Percentiles rank a stretch among this genome's conserved stretches.
phyloP scores from a whole-genome alignment of 2,329 filamentous ascomycete genomes.

The Fusarium subtropicale region DNA sequence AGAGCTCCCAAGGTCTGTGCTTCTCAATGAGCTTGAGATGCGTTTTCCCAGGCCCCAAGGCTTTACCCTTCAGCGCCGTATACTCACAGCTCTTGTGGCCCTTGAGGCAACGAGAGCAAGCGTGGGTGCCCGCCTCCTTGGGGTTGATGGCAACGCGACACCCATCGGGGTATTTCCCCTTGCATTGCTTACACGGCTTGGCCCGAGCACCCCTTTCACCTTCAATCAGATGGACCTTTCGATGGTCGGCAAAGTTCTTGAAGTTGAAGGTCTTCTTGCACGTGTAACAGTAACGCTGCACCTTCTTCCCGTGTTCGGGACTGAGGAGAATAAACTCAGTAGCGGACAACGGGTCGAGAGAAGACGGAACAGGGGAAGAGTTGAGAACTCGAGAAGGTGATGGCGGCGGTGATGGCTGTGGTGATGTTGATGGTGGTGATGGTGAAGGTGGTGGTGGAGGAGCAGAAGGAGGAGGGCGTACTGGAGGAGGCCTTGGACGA shows the following conservation, averaged over 20 bases:
- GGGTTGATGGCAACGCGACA: background rate
- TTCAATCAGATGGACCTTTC: background rate
- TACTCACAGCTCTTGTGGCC: background rate
- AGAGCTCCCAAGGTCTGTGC: too few species aligned
- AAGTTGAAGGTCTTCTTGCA: background rate
- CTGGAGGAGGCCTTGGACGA: background rate
- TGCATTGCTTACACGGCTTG: background rate
- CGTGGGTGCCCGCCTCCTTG: background rate
- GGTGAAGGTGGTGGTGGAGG: background rate
- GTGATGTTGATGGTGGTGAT: too few species aligned
- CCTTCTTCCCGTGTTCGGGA: background rate
- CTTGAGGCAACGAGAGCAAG: background rate
- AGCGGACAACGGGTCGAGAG: too few species aligned
- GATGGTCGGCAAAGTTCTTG: constrained; percentile 4
- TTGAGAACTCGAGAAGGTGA: too few species aligned
- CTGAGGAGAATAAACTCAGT: too few species aligned
- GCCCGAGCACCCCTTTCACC: background rate
- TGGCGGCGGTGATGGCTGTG: too few species aligned
- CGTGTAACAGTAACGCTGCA: background rate
- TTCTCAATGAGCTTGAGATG: too few species aligned
- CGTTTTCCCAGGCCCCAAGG: too few species aligned
- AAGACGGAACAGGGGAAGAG: too few species aligned
- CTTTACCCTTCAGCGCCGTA: background rate
- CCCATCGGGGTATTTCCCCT: background rate
- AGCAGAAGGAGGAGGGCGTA: background rate